These are phyloP conservation scores for Xanthoparmelia taractica DNA, from an alignment of 495 filamentous ascomycete species.

Conservation along the genomic window DNA sequence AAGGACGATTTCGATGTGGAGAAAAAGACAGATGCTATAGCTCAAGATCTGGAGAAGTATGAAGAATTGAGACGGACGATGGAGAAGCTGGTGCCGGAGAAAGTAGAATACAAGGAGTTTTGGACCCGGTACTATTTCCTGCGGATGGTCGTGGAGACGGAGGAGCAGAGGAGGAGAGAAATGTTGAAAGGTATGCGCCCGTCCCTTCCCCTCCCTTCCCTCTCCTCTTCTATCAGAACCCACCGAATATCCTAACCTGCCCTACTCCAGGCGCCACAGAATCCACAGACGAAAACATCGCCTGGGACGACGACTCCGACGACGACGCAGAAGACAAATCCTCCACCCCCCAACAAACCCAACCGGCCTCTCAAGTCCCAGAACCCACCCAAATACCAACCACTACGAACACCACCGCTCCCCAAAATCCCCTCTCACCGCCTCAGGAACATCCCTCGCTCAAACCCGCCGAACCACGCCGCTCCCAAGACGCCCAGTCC, in stretches of 20 bases:
- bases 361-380: slow-evolving; percentile 9
- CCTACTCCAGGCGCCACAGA: slow-evolving; percentile 46
- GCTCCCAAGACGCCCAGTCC: slow-evolving; percentile 78
- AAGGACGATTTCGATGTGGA: slow-evolving; percentile 70
- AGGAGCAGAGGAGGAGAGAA: slow-evolving; percentile 83
- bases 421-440: slow-evolving; percentile 26
- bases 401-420: slow-evolving; percentile 32
- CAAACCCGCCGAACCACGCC: slow-evolving; percentile 42
- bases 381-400: slow-evolving; percentile 48
- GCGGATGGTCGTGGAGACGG: slow-evolving; percentile 87
- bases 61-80: slow-evolving; percentile 81
- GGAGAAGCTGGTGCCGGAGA: slow-evolving; percentile 91
- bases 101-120: slow-evolving; percentile 78
- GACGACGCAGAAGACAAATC: slow-evolving; percentile 38
- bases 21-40: slow-evolving; percentile 77
- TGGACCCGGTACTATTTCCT: slow-evolving; percentile 97
- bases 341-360: slow-evolving; percentile 37
- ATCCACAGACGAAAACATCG: slow-evolving; percentile 65
- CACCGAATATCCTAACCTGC: slow-evolving; percentile 15
- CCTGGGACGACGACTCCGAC: slow-evolving; percentile 75
- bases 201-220: no score
- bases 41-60: slow-evolving; percentile 75
- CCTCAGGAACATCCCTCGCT: slow-evolving; percentile 14
- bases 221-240: slow-evolving; percentile 4
- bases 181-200: slow-evolving; percentile 72